Conservation (phyloP, 441 rosid species). For the Erysimum cheiri region DNA sequence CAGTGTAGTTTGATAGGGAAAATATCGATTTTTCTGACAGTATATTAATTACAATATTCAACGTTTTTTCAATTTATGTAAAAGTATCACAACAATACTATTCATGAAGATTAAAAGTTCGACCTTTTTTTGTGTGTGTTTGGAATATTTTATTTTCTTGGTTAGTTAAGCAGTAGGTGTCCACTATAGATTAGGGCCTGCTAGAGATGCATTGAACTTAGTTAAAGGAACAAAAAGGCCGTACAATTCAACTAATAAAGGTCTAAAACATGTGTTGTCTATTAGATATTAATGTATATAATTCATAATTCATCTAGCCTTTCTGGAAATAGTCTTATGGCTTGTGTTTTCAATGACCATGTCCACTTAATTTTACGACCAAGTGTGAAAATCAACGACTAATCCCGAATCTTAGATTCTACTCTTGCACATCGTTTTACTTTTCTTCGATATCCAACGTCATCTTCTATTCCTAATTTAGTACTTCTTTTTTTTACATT, state of each 20-base stretch:
- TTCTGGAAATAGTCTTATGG: constrained; percentile 39
- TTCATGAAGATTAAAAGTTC: background rate
- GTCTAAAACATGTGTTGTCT: constrained; percentile 40
- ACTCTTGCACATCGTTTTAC: constrained; percentile 20
- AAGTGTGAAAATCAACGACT: constrained; percentile 42
- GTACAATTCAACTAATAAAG: constrained; percentile 32
- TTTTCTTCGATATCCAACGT: constrained; percentile 27
- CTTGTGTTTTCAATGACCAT: constrained; percentile 32
- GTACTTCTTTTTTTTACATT: background rate
- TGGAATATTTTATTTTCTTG: background rate
- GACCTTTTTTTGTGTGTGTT: background rate
- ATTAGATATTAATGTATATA: constrained; percentile 2
- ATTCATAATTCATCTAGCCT: background rate
- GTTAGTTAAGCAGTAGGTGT: constrained; percentile 35
- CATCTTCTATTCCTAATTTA: constrained; percentile 19
- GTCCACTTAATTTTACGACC: constrained; percentile 36
- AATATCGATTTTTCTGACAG: background rate
- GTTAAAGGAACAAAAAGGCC: constrained; percentile 13
- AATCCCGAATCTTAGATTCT: constrained; percentile 15
- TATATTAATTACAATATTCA: background rate
- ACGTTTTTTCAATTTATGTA: background rate
- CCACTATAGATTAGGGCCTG: background rate
- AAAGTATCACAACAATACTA: background rate
- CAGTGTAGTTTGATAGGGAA: background rate
- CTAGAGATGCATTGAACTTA: constrained; percentile 40